Evolutionary conservation across 805 yeast species (phyloP), one percentile per base, ranked within the genome.

Genomic region (Vanderwaltozyma yarrowii): DNA sequence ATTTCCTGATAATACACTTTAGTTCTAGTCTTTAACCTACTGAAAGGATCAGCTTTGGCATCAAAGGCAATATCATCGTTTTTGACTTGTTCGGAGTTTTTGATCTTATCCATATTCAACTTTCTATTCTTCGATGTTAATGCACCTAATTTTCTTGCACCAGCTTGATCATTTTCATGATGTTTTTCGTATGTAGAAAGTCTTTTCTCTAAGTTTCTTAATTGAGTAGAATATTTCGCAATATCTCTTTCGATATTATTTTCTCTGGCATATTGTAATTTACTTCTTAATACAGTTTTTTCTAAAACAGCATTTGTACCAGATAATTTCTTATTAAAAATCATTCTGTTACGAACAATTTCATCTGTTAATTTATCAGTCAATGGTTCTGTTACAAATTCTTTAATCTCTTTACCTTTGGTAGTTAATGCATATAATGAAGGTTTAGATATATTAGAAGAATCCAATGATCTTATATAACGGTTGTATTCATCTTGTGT

Each of bases 121-220:
- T 76, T 81, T 58, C 95, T 74, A 61, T 92, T 92, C 52, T 95
- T 76, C 50, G 82, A 80, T 47, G 87, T 86, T 36, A 87, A 83
- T 47, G 74, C 76, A 31, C 81, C 74, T 64, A 86, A 69, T 40
- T 74, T 69, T 30, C 52, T 45, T 61, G 67, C 45, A 61, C 66
- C 51, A 56, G 59, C 41, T 62, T 61, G 55, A 45, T 61, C 62
- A 45, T 59, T 58, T 39, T 65, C 68, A 35, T 58, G 64, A 40
- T 61, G 65, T 18, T 54, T 58, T 38, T 55, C 62, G 33, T 66
- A 58, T 10, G 60, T 43, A 23, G 60, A 45, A 45, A 62, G 50
- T 44, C 65, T 61, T 16, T 61, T 60, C 29, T 60, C 65, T 34
- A 70, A 61, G 38, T 61, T 62, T 46, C 62, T 62, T 45, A 75